These are phyloP conservation scores for Leptoxyphium fumago DNA, from an alignment of 2,329 filamentous ascomycete genomes.

Conservation along the genomic window DNA sequence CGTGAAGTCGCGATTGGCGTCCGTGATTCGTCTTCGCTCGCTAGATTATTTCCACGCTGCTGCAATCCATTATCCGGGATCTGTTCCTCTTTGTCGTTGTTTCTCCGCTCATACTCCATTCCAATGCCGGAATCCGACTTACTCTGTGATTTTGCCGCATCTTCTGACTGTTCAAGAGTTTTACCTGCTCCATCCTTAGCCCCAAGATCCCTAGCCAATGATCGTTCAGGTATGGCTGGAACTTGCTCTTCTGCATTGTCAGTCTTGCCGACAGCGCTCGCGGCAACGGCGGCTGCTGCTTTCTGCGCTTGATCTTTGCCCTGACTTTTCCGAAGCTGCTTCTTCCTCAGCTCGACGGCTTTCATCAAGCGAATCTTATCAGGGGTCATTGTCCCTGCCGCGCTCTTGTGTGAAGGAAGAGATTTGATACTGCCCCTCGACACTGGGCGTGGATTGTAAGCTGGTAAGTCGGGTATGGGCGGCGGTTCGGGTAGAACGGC, in stretches of 20 bases:
- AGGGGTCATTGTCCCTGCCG: conserved; percentile 45
- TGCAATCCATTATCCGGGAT: not conserved
- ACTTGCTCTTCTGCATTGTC: not conserved
- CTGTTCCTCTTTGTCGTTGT: not conserved
- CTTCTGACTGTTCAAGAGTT: conserved; percentile 1
- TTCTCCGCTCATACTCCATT: conserved; percentile 24
- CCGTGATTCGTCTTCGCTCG: too few species aligned
- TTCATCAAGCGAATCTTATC: conserved; percentile 92
- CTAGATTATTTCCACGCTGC: not conserved
- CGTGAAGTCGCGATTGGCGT: too few species aligned
- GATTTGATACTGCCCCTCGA: conserved; percentile 26
- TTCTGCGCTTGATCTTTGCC: conserved; percentile 3
- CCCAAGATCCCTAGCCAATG: not conserved
- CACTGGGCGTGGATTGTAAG: conserved; percentile 18
- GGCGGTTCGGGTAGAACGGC: conserved; percentile 14
- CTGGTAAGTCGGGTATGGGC: conserved; percentile 20
- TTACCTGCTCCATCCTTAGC: not conserved
- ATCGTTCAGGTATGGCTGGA: not conserved
- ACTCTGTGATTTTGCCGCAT: conserved; percentile 12
- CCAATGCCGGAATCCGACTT: conserved; percentile 43
- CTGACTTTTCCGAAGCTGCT: conserved; percentile 42
- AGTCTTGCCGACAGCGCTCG: not conserved
- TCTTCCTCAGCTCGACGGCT: conserved; percentile 78
- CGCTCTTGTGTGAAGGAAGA: conserved; percentile 25
- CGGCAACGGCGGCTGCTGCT: not conserved